Evolutionary conservation across 1,284 basidiomycete genomes (phyloP), one percentile per base, ranked within the genome.

Genomic region (Coniferiporia sulphurascens): DNA sequence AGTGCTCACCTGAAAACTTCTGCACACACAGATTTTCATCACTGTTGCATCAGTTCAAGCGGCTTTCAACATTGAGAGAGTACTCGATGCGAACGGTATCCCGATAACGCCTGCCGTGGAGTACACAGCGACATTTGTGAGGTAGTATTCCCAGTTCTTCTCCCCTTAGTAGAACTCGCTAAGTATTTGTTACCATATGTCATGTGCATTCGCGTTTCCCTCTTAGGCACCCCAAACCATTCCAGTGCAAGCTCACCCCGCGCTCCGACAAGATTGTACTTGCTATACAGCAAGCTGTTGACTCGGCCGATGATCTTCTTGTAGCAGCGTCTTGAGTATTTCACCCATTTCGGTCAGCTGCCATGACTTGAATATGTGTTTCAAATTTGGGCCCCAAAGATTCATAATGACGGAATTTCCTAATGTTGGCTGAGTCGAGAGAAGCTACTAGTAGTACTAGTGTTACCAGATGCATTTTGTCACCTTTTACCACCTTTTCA

Each of bases 1-100:
- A n/a, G n/a, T 52, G n/a, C n/a, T 7, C 50, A 36, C n/a, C 21
- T 21, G 10, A 22, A 52, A 5, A 36, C 10, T n/a, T 15, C n/a
- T 9, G 17, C 15, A 2, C 9, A n/a, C n/a, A 32, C 19, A 60
- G 58, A 9, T 61, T 17, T 61, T 53, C 50, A 58, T 61, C 1
- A 44, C 36, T 12, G 22, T 58, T 35, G 60, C 56, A 38, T 53
- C 56, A 9, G 60, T 67, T 21, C 58, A 65, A 4, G 58, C 64
- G 15, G 38, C 59, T 12, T 64, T 67, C 48, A 46, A 64, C 44
- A 64, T 67, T 22, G 46, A 27, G n/a, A 58, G 50, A 22, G 58
- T 52, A 15, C 48, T 38, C 13, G 65, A 66, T 52, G 60, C 50
- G 19, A 41, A 64, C 34, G 66, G 64, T 3, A 17, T 36, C 1